Conservation (phyloP, 2,329 filamentous ascomycete genomes). For the Aspergillus ibericus region DNA sequence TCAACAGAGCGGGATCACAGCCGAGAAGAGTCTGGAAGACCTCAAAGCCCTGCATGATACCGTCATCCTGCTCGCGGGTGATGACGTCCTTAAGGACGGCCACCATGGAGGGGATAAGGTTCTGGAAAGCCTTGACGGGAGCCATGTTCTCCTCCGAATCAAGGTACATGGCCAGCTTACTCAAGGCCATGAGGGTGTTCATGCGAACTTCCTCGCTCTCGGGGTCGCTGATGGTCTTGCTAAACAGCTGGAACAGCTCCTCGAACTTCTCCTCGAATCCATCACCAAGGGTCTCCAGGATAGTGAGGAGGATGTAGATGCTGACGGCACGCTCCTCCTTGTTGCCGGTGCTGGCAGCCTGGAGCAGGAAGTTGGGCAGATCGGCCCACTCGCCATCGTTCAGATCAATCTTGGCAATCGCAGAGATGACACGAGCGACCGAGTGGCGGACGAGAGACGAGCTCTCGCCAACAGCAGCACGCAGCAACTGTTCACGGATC, state of each 20-base stretch:
- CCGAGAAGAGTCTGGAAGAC: constrained; percentile 94
- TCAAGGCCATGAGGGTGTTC: constrained; percentile 89
- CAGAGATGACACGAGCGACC: constrained; percentile 81
- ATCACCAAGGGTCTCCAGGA: constrained; percentile 84
- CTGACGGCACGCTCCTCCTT: constrained; percentile 84
- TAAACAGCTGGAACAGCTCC: constrained; percentile 80
- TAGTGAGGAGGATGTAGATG: constrained; percentile 88
- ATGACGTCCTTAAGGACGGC: constrained; percentile 83
- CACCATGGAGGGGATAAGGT: constrained; percentile 83
- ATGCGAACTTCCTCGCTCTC: constrained; percentile 90
- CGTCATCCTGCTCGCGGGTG: constrained; percentile 77
- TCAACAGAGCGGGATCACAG: constrained; percentile 81
- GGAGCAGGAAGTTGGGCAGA: constrained; percentile 74
- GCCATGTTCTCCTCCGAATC: constrained; percentile 81
- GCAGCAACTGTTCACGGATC: constrained; percentile 78
- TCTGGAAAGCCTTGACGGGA: constrained; percentile 72
- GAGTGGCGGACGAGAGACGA: constrained; percentile 78
- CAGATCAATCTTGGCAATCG: constrained; percentile 82
- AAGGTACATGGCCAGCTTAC: constrained; percentile 81
- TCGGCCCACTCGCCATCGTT: constrained; percentile 83
- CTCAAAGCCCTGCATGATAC: constrained; percentile 86
- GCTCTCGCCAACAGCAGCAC: constrained; percentile 78
- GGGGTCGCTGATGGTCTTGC: constrained; percentile 82
- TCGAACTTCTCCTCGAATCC: constrained; percentile 78
- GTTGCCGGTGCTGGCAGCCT: constrained; percentile 72